phyloP scores from a whole-genome alignment of 169 alveolate species.

The Eimeria mitis region DNA sequence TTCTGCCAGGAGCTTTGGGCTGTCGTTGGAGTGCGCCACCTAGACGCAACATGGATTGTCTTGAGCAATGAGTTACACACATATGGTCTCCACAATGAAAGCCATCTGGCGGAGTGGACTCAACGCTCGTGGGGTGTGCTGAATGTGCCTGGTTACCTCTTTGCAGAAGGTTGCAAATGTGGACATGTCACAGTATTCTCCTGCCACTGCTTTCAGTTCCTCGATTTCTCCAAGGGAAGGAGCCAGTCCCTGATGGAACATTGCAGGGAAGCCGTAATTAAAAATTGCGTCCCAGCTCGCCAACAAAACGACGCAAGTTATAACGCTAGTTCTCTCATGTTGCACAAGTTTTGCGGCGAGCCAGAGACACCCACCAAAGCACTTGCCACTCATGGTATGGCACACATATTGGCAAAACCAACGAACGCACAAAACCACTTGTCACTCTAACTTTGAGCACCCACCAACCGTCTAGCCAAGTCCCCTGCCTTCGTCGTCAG shows the following conservation, averaged over 20 bases:
- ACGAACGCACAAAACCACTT: neutral
- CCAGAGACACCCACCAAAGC: neutral
- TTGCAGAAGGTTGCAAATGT: constrained; percentile 63
- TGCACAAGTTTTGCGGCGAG: neutral
- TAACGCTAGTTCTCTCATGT: too few relatives aligned
- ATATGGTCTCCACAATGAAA: neutral
- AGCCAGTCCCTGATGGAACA: constrained; percentile 53
- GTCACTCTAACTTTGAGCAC: neutral
- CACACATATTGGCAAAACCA: neutral
- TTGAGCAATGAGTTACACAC: neutral
- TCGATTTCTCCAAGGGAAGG: constrained; percentile 53
- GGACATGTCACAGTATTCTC: constrained; percentile 63
- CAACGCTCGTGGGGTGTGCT: neutral
- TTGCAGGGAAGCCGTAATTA: neutral
- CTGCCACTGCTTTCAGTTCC: constrained; percentile 53
- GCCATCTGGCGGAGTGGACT: neutral
- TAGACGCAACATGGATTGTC: neutral
- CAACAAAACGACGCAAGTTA: neutral
- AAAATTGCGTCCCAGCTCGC: neutral
- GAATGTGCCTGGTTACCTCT: constrained; percentile 16
- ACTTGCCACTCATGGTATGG: neutral
- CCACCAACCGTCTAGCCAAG: constrained; percentile 60
- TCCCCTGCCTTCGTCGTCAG: constrained; percentile 67
- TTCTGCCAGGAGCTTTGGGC: constrained; percentile 60
- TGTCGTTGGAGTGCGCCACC: constrained; percentile 63